Conservation (phyloP, 345 rosid genomes). For the Geranium rotundifolium region DNA sequence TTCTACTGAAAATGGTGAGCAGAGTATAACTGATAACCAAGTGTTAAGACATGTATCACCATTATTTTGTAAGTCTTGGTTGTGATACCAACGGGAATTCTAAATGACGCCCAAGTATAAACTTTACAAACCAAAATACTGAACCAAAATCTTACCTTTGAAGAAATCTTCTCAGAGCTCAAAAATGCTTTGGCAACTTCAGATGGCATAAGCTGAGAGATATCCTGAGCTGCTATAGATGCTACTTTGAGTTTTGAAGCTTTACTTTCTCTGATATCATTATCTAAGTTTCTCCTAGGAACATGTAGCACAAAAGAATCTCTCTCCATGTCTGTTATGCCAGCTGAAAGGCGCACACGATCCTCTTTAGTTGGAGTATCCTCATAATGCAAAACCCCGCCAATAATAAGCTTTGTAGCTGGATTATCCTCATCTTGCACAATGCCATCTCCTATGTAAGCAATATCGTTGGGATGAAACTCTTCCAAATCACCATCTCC, state of each 20-base stretch:
- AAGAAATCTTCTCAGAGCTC: constrained; percentile 61
- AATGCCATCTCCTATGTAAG: constrained; percentile 28
- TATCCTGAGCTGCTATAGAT: constrained; percentile 63
- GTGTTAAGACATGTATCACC: not conserved
- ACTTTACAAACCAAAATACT: not conserved
- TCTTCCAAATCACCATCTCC: constrained; percentile 49
- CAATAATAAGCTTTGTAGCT: constrained; percentile 68
- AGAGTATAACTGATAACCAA: no score
- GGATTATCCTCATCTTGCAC: constrained; percentile 38
- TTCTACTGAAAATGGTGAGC: no score
- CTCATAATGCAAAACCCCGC: constrained; percentile 83
- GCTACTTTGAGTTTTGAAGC: constrained; percentile 47
- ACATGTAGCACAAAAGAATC: constrained; percentile 72
- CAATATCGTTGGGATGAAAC: constrained; percentile 40
- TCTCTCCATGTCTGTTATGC: constrained; percentile 47
- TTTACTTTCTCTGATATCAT: constrained; percentile 30
- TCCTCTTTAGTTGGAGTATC: constrained; percentile 59
- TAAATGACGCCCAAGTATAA: not conserved
- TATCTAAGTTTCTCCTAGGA: constrained; percentile 40
- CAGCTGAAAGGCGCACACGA: constrained; percentile 61
- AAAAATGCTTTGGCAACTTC: constrained; percentile 80
- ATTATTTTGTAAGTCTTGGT: constrained; percentile 1
- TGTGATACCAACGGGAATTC: not conserved
- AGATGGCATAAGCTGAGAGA: constrained; percentile 87
- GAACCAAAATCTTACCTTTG: constrained; percentile 44